Evolutionary conservation across 352 stramenopile genomes (phyloP), one percentile per base, ranked within the genome.

Genomic region (Globisporangium camurandrum): DNA sequence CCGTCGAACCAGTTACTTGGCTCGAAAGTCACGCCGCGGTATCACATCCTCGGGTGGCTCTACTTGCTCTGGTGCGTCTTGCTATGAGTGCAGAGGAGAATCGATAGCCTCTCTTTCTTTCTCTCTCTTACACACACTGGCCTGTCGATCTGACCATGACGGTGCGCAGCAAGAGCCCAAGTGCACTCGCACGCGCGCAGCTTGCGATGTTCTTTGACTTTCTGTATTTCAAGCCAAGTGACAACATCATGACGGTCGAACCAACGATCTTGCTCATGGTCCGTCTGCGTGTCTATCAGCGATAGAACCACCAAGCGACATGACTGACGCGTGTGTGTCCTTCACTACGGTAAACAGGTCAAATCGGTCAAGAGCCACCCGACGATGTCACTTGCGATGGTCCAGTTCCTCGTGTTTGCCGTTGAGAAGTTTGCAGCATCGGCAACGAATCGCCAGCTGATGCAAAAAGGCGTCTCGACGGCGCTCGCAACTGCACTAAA

Each of bases 171-270:
- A 91, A 91, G 52, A 86, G 63, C 36, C 75, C 75, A 45, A 76
- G 59, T 28, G 69, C 84, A 17, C 60, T 90, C 20, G 75, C 80
- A 24, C 75, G 82, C 39, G 79, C 88, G 26, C 78, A 91, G 48
- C 67, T 90, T 39, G 77, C 82, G 14, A 93, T 93, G 75, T 93
- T 91, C 56, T 90, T 93, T 36, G 82, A 93, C 51, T 93, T 84
- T 57, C 56, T 93, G 30, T 90, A 93, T 56, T 93, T 90, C 54
- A 87, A 86, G 46, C 56, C 69, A 8, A 75, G 60, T 4, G 79
- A 91, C 59, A 88, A 84, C 62, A 81, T 93, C 38, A 91, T 91
- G 79, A 76, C 65, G 37, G 71, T 93, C 44, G 82, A 93, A 45
- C 82, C 82, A 34, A 72, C 82, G 0, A 89, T 91, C 53, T 59